These are phyloP conservation scores for Lactarius psammicola DNA, from an alignment of 768 basidiomycete genomes.

Conservation along the genomic window DNA sequence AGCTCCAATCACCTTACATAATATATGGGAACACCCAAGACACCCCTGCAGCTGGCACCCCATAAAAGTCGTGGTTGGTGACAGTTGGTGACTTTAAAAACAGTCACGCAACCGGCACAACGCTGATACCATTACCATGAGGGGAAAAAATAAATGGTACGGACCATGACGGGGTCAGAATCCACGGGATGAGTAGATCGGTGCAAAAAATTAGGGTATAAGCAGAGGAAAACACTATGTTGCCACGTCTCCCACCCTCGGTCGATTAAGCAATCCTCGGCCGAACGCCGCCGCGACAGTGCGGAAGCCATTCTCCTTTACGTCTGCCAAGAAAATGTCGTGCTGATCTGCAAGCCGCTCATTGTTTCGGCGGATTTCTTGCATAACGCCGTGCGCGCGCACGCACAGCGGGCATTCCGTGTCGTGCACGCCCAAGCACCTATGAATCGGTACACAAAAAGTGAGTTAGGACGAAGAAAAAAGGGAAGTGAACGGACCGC, in stretches of 20 bases:
- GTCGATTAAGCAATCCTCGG: constrained; percentile 53
- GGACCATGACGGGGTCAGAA: background rate
- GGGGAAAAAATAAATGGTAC: too few species aligned
- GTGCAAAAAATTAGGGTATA: background rate
- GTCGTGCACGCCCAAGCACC: constrained; percentile 87
- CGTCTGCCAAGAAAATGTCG: constrained; percentile 74
- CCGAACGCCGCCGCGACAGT: constrained; percentile 71
- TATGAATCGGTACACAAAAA: constrained; percentile 34
- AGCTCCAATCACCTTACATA: too few species aligned
- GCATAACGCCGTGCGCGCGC: constrained; percentile 81
- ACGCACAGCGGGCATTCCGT: constrained; percentile 89
- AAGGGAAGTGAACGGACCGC: constrained; percentile 47
- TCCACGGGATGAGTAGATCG: constrained; percentile 1
- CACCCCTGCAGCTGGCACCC: too few species aligned
- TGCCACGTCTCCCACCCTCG: constrained; percentile 27
- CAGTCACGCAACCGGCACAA: too few species aligned
- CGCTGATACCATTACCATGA: background rate
- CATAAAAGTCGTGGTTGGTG: too few species aligned
- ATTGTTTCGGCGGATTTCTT: constrained; percentile 86
- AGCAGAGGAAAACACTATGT: background rate
- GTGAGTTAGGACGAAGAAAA: constrained; percentile 1
- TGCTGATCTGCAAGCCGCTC: constrained; percentile 80
- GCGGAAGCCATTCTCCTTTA: constrained; percentile 65
- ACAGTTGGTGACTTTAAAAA: too few species aligned
- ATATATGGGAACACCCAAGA: too few species aligned